Conservation (phyloP, 805 yeast genomes). For the Cyberlindnera mississippiensis region DNA sequence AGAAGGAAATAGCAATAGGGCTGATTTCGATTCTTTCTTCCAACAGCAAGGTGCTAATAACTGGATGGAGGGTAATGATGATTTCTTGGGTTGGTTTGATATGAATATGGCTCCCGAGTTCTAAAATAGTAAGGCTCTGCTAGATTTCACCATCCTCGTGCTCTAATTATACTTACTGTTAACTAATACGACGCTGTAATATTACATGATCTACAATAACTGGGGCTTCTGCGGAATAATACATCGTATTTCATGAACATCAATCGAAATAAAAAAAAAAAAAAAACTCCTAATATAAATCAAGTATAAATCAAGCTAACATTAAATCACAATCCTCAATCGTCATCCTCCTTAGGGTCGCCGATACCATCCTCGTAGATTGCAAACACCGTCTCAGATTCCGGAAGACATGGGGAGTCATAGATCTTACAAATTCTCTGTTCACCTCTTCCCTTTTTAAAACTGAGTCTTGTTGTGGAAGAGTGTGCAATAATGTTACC, state of each 20-base stretch:
- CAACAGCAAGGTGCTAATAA: conserved; percentile 74
- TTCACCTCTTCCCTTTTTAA: conserved; percentile 88
- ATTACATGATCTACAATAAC: too few species aligned
- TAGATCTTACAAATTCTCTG: conserved; percentile 92
- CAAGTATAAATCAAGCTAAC: background rate
- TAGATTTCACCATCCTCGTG: too few species aligned
- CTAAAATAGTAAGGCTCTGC: too few species aligned
- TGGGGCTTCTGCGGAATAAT: too few species aligned
- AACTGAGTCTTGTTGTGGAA: conserved; percentile 87
- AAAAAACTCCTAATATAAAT: background rate
- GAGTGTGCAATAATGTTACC: conserved; percentile 97
- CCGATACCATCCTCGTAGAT: conserved; percentile 96
- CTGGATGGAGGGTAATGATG: conserved; percentile 88
- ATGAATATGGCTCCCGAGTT: conserved; percentile 67
- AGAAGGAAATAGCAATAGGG: conserved; percentile 11
- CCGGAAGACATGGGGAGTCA: conserved; percentile 96
- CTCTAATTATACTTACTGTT: too few species aligned
- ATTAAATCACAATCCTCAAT: conserved; percentile 4
- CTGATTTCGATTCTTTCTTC: conserved; percentile 54
- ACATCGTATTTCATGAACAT: too few species aligned
- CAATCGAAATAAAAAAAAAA: too few species aligned
- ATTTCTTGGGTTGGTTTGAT: conserved; percentile 92
- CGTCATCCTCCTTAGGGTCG: conserved; percentile 72
- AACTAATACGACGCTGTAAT: too few species aligned
- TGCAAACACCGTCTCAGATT: conserved; percentile 91